Conservation (phyloP, 1,284 basidiomycete genomes). For the Peniophora sp. region DNA sequence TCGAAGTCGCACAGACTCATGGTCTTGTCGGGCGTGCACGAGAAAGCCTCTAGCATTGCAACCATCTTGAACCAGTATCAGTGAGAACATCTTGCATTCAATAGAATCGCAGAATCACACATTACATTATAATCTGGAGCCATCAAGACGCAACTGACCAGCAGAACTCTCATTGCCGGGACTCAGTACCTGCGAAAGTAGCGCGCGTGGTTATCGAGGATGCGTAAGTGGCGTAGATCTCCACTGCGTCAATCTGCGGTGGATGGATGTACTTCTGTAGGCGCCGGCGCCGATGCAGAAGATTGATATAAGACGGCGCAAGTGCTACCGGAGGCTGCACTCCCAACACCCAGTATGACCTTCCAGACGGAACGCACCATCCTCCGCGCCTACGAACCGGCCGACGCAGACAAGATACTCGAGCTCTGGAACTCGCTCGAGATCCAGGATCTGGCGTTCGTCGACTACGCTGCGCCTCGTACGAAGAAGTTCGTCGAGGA, state of each 20-base stretch:
- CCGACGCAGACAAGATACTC: conserved; percentile 25
- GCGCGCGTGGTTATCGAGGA: too few relatives aligned
- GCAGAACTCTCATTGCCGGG: too few relatives aligned
- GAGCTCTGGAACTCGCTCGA: conserved; percentile 24
- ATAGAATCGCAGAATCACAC: too few relatives aligned
- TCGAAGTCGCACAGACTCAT: conserved; percentile 64
- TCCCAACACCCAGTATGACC: conserved; percentile 9
- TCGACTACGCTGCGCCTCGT: conserved; percentile 19
- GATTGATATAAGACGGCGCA: conserved; percentile 5
- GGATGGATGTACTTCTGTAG: too few relatives aligned
- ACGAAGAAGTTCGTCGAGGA: conserved; percentile 20
- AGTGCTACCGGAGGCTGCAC: neutral
- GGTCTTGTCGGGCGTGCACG: conserved; percentile 56
- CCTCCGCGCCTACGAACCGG: conserved; percentile 22
- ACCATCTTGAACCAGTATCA: too few relatives aligned
- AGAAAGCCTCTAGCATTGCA: conserved; percentile 70
- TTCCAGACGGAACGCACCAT: conserved; percentile 22
- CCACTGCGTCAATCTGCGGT: too few relatives aligned
- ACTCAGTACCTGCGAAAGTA: too few relatives aligned
- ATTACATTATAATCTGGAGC: too few relatives aligned
- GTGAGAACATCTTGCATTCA: too few relatives aligned
- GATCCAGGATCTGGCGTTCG: conserved; percentile 23
- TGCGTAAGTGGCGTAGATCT: too few relatives aligned
- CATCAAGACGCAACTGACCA: too few relatives aligned
- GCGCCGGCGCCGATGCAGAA: neutral